Base-by-base conservation (phyloP, 176 grass and related monocot species). In the Saccharum spontaneum region DNA sequence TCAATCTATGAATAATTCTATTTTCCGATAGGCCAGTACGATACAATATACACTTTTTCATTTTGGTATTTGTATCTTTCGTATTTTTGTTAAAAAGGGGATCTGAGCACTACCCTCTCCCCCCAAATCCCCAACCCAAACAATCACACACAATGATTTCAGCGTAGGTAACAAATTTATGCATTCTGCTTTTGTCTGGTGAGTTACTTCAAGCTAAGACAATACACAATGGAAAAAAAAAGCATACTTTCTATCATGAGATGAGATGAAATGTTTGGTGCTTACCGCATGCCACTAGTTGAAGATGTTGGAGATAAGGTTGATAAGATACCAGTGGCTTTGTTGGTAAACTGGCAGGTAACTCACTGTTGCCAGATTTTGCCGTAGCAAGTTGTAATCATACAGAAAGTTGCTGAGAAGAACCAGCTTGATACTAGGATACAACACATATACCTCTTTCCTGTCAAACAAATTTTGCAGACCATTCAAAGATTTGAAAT, bases 1-100 rank as follows among this genome's bases (percentile, higher is more conserved):
- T 44, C 24, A 65, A 90, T 73, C 17, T 16, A 23, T n/a, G 34
- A 65, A 82, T 72, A 82, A 86, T 14, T 82, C 14, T 33, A 50
- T 76, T 81, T 64, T 34, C 30, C 8, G 20, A 31, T 60, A 46
- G 36, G 15, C 55, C n/a, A 5, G 60, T 23, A 9, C 11, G 9
- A 79, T 73, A 43, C 3, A 43, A 75, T 80, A 79, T 57, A 62
- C 7, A 68, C 33, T 75, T 34, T 45, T 85, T 26, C 7, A 0
- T 80, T 85, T 60, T 79, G 36, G 57, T 67, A 24, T 79, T 1
- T 84, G 34, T 36, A 36, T 36, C 34, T 36, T 36, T 36, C 34
- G 65, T 78, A 17, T 44, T 64, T 70, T 84, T 23, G 55, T 84
- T 59, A 59, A 79, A 79, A 84, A 4, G 9, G 6, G 9, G 57